Conservation (phyloP, 352 stramenopile species). For the Lagenidium giganteum region DNA sequence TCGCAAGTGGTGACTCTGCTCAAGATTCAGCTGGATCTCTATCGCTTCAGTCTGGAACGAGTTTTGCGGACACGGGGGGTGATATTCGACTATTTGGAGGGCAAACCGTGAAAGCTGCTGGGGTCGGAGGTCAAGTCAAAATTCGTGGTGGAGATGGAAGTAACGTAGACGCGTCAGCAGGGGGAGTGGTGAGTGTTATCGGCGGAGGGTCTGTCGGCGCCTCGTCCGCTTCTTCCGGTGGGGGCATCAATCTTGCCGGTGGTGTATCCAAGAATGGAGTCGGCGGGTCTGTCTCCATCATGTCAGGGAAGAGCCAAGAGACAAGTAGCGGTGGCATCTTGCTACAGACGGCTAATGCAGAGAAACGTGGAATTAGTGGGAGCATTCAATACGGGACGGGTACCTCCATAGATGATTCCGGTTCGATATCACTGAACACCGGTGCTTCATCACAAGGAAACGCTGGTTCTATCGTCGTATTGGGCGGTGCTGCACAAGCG, state of each 20-base stretch:
- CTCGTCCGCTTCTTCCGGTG: conserved; percentile 18
- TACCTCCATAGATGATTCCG: not conserved
- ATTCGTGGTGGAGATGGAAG: conserved; percentile 23
- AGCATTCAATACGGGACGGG: conserved; percentile 3
- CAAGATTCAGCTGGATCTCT: conserved; percentile 33
- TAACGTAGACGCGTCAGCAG: conserved; percentile 23
- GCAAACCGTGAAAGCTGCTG: not conserved
- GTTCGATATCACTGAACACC: conserved; percentile 24
- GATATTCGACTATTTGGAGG: not conserved
- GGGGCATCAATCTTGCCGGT: conserved; percentile 25
- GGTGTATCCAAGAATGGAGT: not conserved
- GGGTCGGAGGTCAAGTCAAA: conserved; percentile 18
- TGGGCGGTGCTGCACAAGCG: conserved; percentile 11
- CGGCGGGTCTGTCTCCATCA: conserved; percentile 4
- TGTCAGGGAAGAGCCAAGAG: conserved; percentile 1
- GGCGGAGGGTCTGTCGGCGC: conserved; percentile 37
- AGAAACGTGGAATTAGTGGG: not conserved
- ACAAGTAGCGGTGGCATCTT: conserved; percentile 21
- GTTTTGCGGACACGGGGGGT: not conserved
- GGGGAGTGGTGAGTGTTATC: conserved; percentile 27
- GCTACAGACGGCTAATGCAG: conserved; percentile 1
- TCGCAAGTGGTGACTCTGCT: conserved; percentile 36
- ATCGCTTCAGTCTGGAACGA: conserved; percentile 24
- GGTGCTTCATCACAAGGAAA: conserved; percentile 28
- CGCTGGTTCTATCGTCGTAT: conserved; percentile 13